Percentiles rank a stretch among this genome's conserved stretches.
Conservation (phyloP, 768 basidiomycete genomes). For the Trametes cinnabarina region DNA sequence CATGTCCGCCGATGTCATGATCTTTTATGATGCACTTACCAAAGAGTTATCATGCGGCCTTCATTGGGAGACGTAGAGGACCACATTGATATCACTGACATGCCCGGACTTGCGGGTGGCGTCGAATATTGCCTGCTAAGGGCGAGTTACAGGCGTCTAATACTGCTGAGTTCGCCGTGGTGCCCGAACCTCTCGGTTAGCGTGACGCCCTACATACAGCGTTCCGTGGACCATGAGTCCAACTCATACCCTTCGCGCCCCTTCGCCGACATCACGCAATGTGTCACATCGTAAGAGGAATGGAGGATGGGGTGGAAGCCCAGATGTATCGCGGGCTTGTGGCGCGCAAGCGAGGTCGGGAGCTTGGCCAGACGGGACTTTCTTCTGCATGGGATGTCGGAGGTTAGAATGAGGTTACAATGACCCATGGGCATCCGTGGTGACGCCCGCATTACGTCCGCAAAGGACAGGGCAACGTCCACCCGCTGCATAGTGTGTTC, state of each 20-base stretch:
- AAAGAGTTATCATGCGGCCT: neutral
- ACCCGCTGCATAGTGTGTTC: no score
- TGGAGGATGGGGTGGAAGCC: neutral
- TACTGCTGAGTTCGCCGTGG: neutral
- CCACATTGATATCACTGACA: neutral
- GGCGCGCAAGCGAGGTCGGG: no score
- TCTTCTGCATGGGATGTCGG: no score
- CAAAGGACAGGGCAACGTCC: no score
- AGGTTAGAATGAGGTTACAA: no score
- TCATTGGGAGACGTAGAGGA: neutral
- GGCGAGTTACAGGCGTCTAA: neutral
- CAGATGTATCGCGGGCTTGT: no score
- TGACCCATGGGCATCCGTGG: no score
- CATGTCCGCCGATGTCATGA: constrained; percentile 2
- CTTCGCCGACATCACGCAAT: neutral
- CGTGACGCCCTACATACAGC: neutral
- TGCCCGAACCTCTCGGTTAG: neutral
- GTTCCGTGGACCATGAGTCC: neutral
- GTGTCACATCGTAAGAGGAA: neutral
- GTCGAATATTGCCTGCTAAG: neutral
- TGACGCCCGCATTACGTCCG: no score
- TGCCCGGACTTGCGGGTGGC: neutral
- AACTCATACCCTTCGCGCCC: neutral
- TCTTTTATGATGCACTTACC: neutral
- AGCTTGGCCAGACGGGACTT: no score